These are phyloP conservation scores for Claviceps sorghi DNA, from an alignment of 2,329 filamentous ascomycete genomes.

Conservation along the genomic window DNA sequence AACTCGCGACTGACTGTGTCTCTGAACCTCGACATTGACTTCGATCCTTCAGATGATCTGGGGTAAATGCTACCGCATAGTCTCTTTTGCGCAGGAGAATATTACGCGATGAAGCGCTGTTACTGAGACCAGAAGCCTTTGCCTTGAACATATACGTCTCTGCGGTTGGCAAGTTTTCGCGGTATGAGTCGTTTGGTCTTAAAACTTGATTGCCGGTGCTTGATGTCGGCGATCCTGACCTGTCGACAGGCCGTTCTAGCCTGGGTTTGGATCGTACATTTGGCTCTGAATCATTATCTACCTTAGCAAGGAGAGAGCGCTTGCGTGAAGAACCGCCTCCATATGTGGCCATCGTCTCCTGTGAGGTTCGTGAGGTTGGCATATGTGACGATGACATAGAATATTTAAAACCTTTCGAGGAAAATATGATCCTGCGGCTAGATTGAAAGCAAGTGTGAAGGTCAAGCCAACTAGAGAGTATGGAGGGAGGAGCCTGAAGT, in stretches of 20 bases:
- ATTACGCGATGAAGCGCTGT: background rate
- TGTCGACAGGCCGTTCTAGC: background rate
- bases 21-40: background rate
- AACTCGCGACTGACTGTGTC: background rate
- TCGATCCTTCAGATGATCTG: background rate
- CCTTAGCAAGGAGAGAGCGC: background rate
- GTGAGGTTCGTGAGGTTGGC: background rate
- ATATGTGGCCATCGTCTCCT: slow-evolving; percentile 2
- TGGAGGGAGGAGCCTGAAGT: background rate
- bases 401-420: background rate
- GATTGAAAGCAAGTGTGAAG: background rate
- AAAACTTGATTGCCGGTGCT: background rate
- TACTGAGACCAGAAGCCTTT: background rate
- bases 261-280: background rate
- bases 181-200: background rate
- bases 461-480: background rate
- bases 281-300: background rate
- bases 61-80: slow-evolving; percentile 1
- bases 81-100: slow-evolving; percentile 1
- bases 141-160: background rate
- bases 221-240: background rate
- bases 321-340: slow-evolving; percentile 1
- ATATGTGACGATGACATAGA: slow-evolving; percentile 2
- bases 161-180: background rate
- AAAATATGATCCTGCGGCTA: background rate